Evolutionary conservation across 768 basidiomycete species (phyloP), one percentile per base, ranked within the genome.

Genomic region (Boletus huronensis): DNA sequence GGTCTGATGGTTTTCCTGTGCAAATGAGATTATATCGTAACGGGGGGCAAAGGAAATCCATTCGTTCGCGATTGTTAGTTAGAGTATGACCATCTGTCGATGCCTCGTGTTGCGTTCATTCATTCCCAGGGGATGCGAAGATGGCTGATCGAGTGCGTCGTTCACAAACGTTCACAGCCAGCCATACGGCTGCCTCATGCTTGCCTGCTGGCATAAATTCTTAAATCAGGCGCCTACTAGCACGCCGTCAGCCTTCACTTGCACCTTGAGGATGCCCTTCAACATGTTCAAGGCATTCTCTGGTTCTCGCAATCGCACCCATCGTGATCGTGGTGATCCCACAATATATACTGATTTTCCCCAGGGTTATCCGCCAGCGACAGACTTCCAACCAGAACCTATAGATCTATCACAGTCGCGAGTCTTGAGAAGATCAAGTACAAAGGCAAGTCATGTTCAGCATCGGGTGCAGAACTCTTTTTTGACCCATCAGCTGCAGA

Each of bases 211-310:
- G n/a, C 71, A 65, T 71, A 69, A 69, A 64, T 65, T 47, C 69
- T 48, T 50, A 52, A 52, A 49, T 47, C 58, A 55, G 21, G 42
- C 47, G 25, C 16, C 41, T 47, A 35, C 19, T 38, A 38, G 19
- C 36, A 38, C 36, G 36, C 36, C n/a, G 19, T 38, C 58, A 60
- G 29, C 44, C 63, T 54, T 59, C 51, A 47, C 54, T 46, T 48
- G 48, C 51, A 53, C 64, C 57, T 53, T 50, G 64, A 69, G 67
- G 52, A 70, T 70, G 69, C 69, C 69, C 57, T 72, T 70, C 55
- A 72, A 71, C 58, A 70, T 70, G 71, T 70, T 70, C 60, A 70
- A 71, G 59, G 69, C 65, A 59, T 67, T 70, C 45, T 57, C 67
- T 53, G 60, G 70, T 57, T 70, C 67, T 52, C 69, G 69, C 66